Evolutionary conservation across 768 basidiomycete species (phyloP).

Genomic region (Suillus alpinus): DNA sequence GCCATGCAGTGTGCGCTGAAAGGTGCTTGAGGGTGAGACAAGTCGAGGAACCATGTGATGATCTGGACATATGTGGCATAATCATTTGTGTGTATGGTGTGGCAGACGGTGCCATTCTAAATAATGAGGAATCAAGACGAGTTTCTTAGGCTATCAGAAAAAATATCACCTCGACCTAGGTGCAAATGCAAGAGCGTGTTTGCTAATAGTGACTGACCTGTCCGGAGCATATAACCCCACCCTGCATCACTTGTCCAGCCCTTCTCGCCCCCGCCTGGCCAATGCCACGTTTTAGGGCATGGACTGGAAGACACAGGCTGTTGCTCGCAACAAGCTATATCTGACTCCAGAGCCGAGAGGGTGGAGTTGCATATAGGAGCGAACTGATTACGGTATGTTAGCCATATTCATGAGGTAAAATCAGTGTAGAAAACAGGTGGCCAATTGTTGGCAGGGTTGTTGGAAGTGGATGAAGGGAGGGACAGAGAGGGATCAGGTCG

Average conservation of each 20-base stretch:
- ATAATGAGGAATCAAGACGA: conserved; percentile 10
- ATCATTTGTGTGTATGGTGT: conserved; percentile 51
- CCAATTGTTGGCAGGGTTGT: conserved; percentile 50
- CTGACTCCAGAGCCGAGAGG: conserved; percentile 41
- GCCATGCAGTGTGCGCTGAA: conserved; percentile 98
- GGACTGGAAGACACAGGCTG: conserved; percentile 40
- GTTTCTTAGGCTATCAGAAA: conserved; percentile 3
- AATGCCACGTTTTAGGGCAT: conserved; percentile 56
- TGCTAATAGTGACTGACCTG: conserved; percentile 80
- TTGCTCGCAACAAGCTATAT: conserved; percentile 26
- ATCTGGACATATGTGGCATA: conserved; percentile 90
- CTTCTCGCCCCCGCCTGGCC: conserved; percentile 63
- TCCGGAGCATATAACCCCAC: conserved; percentile 92
- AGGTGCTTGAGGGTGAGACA: conserved; percentile 76
- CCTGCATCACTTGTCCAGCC: conserved; percentile 84
- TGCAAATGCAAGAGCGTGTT: conserved; percentile 76
- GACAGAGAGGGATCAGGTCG: conserved; percentile 30
- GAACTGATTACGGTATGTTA: conserved; percentile 90
- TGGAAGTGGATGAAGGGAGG: conserved; percentile 32
- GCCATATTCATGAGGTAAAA: conserved; percentile 85
- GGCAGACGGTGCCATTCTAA: conserved; percentile 85
- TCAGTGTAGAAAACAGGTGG: conserved; percentile 83
- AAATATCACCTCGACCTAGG: conserved; percentile 60
- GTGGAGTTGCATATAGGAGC: conserved; percentile 69
- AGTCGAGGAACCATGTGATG: conserved; percentile 93